Percentiles rank a stretch among this genome's conserved stretches.
Conservation (phyloP, 805 yeast genomes). For the Schwanniomyces polymorphus region DNA sequence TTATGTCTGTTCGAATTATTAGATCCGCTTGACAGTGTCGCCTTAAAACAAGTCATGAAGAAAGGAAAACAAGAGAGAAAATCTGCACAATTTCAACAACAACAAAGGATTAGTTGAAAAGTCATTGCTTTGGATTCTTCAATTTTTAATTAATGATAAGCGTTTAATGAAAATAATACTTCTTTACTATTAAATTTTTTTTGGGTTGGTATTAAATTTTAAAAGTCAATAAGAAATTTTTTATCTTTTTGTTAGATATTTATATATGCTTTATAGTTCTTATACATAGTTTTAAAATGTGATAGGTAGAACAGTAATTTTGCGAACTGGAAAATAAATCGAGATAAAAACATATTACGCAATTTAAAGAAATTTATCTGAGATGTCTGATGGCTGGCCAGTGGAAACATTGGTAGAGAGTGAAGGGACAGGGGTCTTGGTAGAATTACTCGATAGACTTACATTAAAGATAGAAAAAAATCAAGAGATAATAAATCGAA, state of each 20-base stretch:
- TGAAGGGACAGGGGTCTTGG: conserved; percentile 33
- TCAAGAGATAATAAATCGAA: conserved; percentile 18
- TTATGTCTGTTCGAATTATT: conserved; percentile 89
- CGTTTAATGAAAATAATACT: conserved; percentile 1
- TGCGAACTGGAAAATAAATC: too few relatives aligned
- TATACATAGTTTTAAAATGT: neutral
- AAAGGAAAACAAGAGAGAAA: conserved; percentile 88
- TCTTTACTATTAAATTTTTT: neutral
- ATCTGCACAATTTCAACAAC: conserved; percentile 39
- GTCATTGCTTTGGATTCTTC: neutral
- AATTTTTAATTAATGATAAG: neutral
- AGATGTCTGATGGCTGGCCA: neutral
- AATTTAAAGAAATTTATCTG: neutral
- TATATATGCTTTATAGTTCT: conserved; percentile 2
- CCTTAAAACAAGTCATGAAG: conserved; percentile 91
- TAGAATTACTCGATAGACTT: conserved; percentile 21
- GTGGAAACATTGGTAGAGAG: neutral
- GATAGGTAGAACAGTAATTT: neutral
- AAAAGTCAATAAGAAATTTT: neutral
- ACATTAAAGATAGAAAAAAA: conserved; percentile 21
- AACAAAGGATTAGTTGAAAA: conserved; percentile 5
- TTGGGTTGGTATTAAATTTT: neutral
- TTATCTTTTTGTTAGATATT: conserved; percentile 1
- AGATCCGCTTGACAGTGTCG: conserved; percentile 91
- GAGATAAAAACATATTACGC: neutral